A percentile compares a stretch with the other conserved stretches of the same genome.
Conservation (phyloP, 1,139 yeast species). For the Suhomyces wounanorum region DNA sequence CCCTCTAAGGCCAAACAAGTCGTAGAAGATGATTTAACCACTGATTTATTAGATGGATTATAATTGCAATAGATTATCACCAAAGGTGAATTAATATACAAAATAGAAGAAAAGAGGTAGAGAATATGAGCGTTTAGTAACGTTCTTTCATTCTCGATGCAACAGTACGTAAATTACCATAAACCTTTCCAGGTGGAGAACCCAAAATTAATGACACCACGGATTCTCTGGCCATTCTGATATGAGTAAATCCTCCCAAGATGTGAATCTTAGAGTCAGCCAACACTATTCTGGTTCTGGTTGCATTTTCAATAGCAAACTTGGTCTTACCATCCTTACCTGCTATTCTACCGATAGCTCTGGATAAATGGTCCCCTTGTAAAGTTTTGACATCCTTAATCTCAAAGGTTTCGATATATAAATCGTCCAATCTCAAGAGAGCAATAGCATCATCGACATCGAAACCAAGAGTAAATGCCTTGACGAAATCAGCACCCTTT, state of each 20-base stretch:
- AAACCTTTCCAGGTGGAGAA: conserved; percentile 97
- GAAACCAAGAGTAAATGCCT: conserved; percentile 93
- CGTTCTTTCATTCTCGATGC: conserved; percentile 97
- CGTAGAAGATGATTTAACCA: conserved; percentile 52
- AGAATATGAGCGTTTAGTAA: conserved; percentile 46
- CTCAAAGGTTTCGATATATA: conserved; percentile 95
- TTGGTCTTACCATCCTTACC: conserved; percentile 99
- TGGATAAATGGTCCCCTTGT: conserved; percentile 91
- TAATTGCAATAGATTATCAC: conserved; percentile 4
- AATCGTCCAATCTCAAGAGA: conserved; percentile 86
- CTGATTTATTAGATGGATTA: conserved; percentile 32
- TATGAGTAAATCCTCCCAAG: conserved; percentile 94
- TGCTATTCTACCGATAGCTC: conserved; percentile 99
- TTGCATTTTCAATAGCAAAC: conserved; percentile 97
- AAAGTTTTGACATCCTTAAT: conserved; percentile 94
- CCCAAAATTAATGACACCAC: conserved; percentile 94
- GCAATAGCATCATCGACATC: conserved; percentile 98
- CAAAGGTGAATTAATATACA: conserved; percentile 8
- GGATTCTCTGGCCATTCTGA: conserved; percentile 96
- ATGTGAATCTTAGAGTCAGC: conserved; percentile 97
- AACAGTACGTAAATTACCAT: conserved; percentile 94
- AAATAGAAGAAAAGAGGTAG: conserved; percentile 6
- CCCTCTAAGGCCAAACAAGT: conserved; percentile 57
- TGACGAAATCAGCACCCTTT: conserved; percentile 94
- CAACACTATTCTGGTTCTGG: conserved; percentile 94